A percentile compares a stretch with the other conserved stretches of the same genome.
Evolutionary conservation across 1,139 yeast genomes (phyloP).

Genomic region (Protomyces lactucae-debilis): DNA sequence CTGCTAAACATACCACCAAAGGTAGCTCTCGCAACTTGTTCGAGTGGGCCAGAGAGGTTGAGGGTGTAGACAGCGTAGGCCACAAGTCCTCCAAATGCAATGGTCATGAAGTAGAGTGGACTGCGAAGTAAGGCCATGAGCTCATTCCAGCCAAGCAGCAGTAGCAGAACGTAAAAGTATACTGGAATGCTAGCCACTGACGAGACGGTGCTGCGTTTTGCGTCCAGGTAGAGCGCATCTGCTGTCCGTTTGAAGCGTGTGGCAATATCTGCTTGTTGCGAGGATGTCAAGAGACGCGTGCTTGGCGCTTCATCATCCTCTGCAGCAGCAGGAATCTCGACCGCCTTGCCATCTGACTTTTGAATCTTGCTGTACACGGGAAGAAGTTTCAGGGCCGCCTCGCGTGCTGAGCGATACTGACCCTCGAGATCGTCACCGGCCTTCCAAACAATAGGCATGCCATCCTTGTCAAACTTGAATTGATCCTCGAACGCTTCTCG

Average conservation of each 20-base stretch:
- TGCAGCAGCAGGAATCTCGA: slow-evolving; percentile 48
- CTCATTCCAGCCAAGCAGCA: slow-evolving; percentile 92
- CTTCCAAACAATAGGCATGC: slow-evolving; percentile 78
- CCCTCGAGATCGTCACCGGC: slow-evolving; percentile 67
- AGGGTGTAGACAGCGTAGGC: slow-evolving; percentile 63
- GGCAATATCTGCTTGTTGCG: slow-evolving; percentile 55
- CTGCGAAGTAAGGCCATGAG: slow-evolving; percentile 80
- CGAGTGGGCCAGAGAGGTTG: slow-evolving; percentile 71
- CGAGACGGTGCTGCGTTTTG: slow-evolving; percentile 63
- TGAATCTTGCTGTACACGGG: slow-evolving; percentile 20
- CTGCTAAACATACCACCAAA: slow-evolving; percentile 20
- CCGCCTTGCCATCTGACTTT: slow-evolving; percentile 38
- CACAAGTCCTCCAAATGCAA: slow-evolving; percentile 56
- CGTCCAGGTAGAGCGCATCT: slow-evolving; percentile 73
- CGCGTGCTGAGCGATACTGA: slow-evolving; percentile 57
- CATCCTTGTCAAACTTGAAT: slow-evolving; percentile 77
- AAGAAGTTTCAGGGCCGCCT: slow-evolving; percentile 43
- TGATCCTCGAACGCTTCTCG: slow-evolving; percentile 65
- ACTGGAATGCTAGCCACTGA: slow-evolving; percentile 74
- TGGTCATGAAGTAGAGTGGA: slow-evolving; percentile 65
- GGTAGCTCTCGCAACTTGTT: slow-evolving; percentile 23
- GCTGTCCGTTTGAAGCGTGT: slow-evolving; percentile 68
- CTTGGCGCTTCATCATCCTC: slow-evolving; percentile 2
- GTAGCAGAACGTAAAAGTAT: slow-evolving; percentile 66
- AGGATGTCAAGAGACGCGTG: slow-evolving; percentile 53